Conservation (phyloP, 805 yeast genomes). For the Candida stauntonica region DNA sequence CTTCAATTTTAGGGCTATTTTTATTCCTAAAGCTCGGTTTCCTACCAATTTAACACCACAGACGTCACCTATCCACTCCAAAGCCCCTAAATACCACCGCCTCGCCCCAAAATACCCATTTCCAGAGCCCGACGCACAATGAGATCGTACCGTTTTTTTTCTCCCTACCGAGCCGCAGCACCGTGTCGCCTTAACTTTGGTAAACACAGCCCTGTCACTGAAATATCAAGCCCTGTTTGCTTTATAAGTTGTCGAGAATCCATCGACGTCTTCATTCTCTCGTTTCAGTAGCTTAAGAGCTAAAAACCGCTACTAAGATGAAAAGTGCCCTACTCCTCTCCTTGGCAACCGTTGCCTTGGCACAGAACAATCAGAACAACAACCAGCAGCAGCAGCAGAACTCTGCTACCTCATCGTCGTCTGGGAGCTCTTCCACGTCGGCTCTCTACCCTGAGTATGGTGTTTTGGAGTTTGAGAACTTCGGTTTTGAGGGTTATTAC, state of each 20-base stretch:
- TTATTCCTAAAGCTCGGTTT: too few relatives aligned
- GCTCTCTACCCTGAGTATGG: conserved; percentile 28
- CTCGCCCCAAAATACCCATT: too few relatives aligned
- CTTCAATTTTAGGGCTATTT: too few relatives aligned
- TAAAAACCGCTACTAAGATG: too few relatives aligned
- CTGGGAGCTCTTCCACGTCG: conserved; percentile 9
- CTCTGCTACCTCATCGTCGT: conserved; percentile 3
- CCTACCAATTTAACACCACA: too few relatives aligned
- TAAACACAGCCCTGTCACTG: neutral
- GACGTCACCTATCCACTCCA: too few relatives aligned
- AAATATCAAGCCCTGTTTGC: neutral
- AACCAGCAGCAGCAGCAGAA: conserved; percentile 3
- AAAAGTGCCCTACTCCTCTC: too few relatives aligned
- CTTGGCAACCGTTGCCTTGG: neutral
- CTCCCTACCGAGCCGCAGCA: too few relatives aligned
- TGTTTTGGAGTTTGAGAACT: conserved; percentile 45
- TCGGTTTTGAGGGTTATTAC: conserved; percentile 54
- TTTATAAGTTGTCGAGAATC: neutral
- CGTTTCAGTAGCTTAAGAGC: too few relatives aligned
- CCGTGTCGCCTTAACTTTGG: too few relatives aligned
- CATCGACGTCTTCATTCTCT: too few relatives aligned
- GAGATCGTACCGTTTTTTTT: neutral
- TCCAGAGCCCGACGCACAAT: neutral
- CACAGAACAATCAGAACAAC: neutral
- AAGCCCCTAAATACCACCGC: too few relatives aligned